phyloP scores from a whole-genome alignment of 495 filamentous ascomycete genomes.

The Thermothielavioides terrestris region DNA sequence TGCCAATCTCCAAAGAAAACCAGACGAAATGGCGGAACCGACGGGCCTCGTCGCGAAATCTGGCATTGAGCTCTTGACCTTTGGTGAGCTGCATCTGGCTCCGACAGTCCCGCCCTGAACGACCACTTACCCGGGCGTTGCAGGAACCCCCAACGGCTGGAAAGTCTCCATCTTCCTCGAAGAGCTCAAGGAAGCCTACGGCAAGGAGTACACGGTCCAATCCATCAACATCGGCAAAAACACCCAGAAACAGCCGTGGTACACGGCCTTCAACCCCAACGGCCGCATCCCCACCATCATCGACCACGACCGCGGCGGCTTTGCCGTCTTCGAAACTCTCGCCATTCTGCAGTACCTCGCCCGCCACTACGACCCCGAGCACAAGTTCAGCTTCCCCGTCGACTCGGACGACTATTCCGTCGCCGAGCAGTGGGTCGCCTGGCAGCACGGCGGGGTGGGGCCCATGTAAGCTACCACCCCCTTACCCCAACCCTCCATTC shows the following conservation, averaged over 20 bases:
- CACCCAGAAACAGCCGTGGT: slow-evolving; percentile 65
- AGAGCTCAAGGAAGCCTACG: slow-evolving; percentile 53
- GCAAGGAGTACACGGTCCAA: slow-evolving; percentile 51
- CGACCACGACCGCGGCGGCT: slow-evolving; percentile 50
- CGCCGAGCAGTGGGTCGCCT: slow-evolving; percentile 56
- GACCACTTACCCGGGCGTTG: slow-evolving; percentile 5
- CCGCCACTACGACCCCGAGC: slow-evolving; percentile 63
- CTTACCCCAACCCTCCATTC: background rate
- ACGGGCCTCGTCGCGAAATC: slow-evolving; percentile 46
- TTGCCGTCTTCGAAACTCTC: slow-evolving; percentile 68
- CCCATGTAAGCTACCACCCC: slow-evolving; percentile 44
- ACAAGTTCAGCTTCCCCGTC: slow-evolving; percentile 67
- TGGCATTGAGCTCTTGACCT: slow-evolving; percentile 50
- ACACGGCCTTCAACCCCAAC: slow-evolving; percentile 65
- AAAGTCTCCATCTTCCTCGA: slow-evolving; percentile 77
- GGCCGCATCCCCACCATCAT: slow-evolving; percentile 79
- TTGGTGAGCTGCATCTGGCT: slow-evolving; percentile 16
- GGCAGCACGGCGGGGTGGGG: slow-evolving; percentile 56
- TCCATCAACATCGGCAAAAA: slow-evolving; percentile 63
- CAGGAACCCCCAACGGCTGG: slow-evolving; percentile 39
- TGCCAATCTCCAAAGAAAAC: background rate
- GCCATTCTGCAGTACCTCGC: slow-evolving; percentile 72
- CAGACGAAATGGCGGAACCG: slow-evolving; percentile 29
- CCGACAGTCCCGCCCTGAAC: background rate
- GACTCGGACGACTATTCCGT: slow-evolving; percentile 62